Conservation (phyloP, 78 protist species). For the Isochrysis galbana region DNA sequence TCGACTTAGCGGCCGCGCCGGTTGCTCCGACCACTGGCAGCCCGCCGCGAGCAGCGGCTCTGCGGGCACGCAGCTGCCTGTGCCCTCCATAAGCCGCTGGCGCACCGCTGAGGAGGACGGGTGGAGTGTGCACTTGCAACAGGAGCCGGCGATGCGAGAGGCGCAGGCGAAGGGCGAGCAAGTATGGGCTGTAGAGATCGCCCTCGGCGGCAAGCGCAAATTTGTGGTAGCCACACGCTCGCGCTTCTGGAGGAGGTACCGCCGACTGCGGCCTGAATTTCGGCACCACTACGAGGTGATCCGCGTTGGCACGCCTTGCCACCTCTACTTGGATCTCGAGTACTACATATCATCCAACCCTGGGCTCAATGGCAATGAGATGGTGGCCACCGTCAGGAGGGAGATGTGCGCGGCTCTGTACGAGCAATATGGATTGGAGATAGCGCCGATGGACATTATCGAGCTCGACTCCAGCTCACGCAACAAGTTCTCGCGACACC, state of each 20-base stretch:
- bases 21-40: too few relatives aligned
- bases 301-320: neutral
- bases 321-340: constrained; percentile 13
- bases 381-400: neutral
- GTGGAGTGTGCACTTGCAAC: neutral
- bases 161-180: neutral
- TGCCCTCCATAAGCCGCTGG: too few relatives aligned
- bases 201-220: neutral
- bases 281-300: constrained; percentile 4
- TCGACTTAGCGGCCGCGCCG: too few relatives aligned
- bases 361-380: neutral
- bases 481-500: constrained; percentile 3
- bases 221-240: neutral
- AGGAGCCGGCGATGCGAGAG: neutral
- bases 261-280: neutral
- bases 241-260: neutral
- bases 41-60: too few relatives aligned
- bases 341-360: neutral
- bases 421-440: too few relatives aligned
- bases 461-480: neutral
- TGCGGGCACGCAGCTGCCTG: too few relatives aligned
- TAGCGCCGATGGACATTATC: neutral
- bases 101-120: neutral
- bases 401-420: neutral
- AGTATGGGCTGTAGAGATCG: neutral